Conservation (phyloP, 2,329 filamentous ascomycete genomes). For the Colletotrichum simmondsii region DNA sequence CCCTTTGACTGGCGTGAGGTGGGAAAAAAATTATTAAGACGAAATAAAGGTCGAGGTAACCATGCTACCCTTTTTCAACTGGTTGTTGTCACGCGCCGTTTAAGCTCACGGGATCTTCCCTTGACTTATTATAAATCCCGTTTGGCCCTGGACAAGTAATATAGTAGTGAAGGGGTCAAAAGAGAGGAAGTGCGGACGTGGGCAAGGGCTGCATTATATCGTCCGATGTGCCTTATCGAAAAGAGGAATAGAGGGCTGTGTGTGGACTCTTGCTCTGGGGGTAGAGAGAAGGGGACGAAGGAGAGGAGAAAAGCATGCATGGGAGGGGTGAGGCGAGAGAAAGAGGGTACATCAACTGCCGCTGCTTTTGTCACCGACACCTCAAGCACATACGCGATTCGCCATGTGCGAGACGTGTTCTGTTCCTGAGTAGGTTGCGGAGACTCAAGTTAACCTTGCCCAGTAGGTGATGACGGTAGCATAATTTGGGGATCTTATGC, state of each 20-base stretch:
- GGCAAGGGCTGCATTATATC: conserved; percentile 58
- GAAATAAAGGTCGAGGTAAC: conserved; percentile 30
- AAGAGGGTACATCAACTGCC: conserved; percentile 46
- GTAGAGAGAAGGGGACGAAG: conserved; percentile 20
- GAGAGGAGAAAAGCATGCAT: conserved; percentile 16
- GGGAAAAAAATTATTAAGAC: conserved; percentile 34
- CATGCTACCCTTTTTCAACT: conserved; percentile 32
- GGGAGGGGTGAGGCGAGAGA: conserved; percentile 30
- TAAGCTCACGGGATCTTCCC: conserved; percentile 42
- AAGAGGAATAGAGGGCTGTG: conserved; percentile 39
- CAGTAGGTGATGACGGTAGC: conserved; percentile 58
- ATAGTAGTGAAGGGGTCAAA: conserved; percentile 46
- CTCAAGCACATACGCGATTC: conserved; percentile 60
- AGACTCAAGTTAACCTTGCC: conserved; percentile 55
- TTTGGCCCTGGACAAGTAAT: conserved; percentile 46
- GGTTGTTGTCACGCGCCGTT: conserved; percentile 28
- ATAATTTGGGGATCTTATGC: conserved; percentile 72
- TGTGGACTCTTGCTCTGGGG: conserved; percentile 34
- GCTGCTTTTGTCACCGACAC: conserved; percentile 52
- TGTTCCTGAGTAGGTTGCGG: conserved; percentile 57
- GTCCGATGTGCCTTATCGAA: conserved; percentile 56
- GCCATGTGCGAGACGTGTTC: conserved; percentile 59
- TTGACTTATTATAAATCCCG: conserved; percentile 45
- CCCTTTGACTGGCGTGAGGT: conserved; percentile 26
- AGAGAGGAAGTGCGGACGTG: conserved; percentile 43